Base-by-base conservation (phyloP, 768 basidiomycete species). In the Pleurotus ostreatus region DNA sequence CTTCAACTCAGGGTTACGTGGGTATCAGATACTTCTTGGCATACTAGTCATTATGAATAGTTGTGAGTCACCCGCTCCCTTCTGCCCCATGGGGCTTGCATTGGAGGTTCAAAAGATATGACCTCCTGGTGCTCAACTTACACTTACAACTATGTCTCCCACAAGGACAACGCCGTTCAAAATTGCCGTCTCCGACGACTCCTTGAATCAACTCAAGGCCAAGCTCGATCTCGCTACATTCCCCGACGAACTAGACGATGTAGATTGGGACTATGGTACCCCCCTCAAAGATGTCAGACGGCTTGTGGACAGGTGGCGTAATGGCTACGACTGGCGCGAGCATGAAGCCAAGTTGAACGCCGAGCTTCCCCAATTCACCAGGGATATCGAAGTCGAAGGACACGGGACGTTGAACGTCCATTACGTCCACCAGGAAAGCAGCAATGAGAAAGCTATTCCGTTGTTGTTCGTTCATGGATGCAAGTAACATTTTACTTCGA, bases 391-490 rank as follows among this genome's bases (percentile, higher is more conserved):
- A 1, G 75, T 85, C 2, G 76, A 77, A 6, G 73, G 70, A 3
- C 76, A 75, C 55, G 81, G 75, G 0, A 55, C 63, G 2, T 56
- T 78, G 48, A 69, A 72, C 40, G 75, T 85, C 4, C 83, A 87
- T 58, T 86, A 82, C 55, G 74, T 85, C 12, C 83, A 85, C 63
- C 71, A 80, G 67, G 74, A 70, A 65, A 83, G 83, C 61, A 26
- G 59, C 5, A 60, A 70, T 0, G 59, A 58, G 1, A 66, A 69
- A n/a, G 83, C 83, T 0, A 79, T 86, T 26, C 83, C 84, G 1
- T 64, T 86, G n/a, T 67, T 86, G 26, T 85, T 81, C 59, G 75
- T 84, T 11, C 84, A 86, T 57, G 85, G 85, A 41, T 86, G 84
- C 72, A 55, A 46, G 70, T 65, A 2, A 12, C 22, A 4, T 49